phyloP scores from a whole-genome alignment of 2,329 filamentous ascomycete species.

The Pseudopithomyces maydicus region DNA sequence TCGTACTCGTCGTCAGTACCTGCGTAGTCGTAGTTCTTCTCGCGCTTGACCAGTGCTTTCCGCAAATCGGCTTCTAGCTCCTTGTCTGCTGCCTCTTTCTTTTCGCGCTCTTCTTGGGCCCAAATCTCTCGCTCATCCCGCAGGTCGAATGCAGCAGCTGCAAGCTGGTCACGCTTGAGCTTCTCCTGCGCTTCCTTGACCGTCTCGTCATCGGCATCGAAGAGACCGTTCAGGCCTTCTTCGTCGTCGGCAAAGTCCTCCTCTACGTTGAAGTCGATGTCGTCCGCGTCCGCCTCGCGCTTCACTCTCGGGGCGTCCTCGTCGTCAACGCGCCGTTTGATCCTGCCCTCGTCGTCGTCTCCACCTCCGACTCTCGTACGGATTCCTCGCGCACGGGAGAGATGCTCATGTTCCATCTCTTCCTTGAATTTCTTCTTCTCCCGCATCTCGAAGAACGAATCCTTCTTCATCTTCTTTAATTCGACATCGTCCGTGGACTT shows the following conservation, averaged over 20 bases:
- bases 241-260: constrained; percentile 85
- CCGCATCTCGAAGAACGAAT: constrained; percentile 68
- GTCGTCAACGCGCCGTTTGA: constrained; percentile 45
- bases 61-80: constrained; percentile 76
- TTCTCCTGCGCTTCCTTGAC: constrained; percentile 67
- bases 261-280: constrained; percentile 69
- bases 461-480: constrained; percentile 79
- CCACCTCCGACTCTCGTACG: constrained; percentile 39
- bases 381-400: constrained; percentile 35
- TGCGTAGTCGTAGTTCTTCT: constrained; percentile 86
- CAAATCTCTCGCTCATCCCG: constrained; percentile 59
- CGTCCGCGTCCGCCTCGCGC: constrained; percentile 63
- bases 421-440: constrained; percentile 28
- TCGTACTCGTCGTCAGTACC: constrained; percentile 67
- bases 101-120: constrained; percentile 69
- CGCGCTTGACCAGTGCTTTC: constrained; percentile 81
- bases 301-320: constrained; percentile 51
- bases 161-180: constrained; percentile 79
- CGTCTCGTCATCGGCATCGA: constrained; percentile 55
- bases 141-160: constrained; percentile 81
- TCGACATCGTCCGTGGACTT: constrained; percentile 87
- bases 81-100: constrained; percentile 71
- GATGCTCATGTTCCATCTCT: constrained; percentile 55
- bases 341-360: constrained; percentile 45
- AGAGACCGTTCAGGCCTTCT: constrained; percentile 58